A percentile compares a stretch with the other conserved stretches of the same genome.
Conservation (phyloP, 2,329 filamentous ascomycete species). For the Hyphodiscus sp. region DNA sequence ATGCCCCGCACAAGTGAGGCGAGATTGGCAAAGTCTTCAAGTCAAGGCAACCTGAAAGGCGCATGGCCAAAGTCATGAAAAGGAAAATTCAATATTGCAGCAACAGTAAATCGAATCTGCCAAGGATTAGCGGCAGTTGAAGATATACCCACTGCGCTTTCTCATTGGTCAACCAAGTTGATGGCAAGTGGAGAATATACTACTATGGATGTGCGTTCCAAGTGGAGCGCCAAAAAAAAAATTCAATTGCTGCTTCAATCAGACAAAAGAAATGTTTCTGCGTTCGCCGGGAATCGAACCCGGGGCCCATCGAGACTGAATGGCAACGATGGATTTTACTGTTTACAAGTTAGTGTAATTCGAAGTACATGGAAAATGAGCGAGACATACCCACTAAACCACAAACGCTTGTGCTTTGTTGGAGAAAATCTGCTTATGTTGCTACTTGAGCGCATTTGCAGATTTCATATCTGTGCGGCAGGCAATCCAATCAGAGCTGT, state of each 20-base stretch:
- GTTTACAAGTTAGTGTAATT: background rate
- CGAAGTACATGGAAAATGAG: too few species aligned
- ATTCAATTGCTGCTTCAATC: background rate
- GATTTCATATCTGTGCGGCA: background rate
- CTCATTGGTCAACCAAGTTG: too few species aligned
- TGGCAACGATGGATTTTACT: slow-evolving; percentile 15
- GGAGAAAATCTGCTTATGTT: slow-evolving; percentile 5
- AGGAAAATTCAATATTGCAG: slow-evolving; percentile 17
- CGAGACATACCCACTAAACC: too few species aligned
- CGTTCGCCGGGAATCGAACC: background rate
- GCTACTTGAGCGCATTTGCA: background rate
- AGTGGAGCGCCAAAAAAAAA: background rate
- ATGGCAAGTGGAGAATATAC: background rate
- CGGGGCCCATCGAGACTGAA: slow-evolving; percentile 24
- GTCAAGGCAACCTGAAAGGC: too few species aligned
- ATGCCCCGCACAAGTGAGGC: background rate
- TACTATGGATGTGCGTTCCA: background rate
- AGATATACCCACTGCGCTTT: too few species aligned
- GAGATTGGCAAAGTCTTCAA: too few species aligned
- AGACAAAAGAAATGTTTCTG: background rate
- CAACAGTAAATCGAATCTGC: slow-evolving; percentile 27
- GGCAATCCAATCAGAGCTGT: background rate
- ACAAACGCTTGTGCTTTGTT: slow-evolving; percentile 5
- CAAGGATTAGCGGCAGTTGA: too few species aligned
- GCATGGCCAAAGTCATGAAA: slow-evolving; percentile 4